Evolutionary conservation across 129 eudicot genomes (phyloP).

Genomic region (Rutidosis leptorrhynchoides): DNA sequence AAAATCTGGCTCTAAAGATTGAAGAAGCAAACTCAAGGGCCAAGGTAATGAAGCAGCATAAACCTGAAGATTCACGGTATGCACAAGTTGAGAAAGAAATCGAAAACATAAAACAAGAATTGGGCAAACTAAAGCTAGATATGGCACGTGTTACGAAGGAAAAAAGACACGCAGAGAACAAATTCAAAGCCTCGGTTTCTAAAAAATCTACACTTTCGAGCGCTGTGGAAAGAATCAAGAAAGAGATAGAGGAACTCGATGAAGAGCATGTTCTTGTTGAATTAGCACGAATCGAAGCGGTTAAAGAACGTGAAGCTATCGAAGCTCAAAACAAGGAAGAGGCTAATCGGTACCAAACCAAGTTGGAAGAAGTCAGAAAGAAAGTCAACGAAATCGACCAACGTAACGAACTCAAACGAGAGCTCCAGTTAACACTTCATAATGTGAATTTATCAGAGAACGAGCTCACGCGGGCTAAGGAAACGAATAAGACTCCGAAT

Average conservation of each 20-base stretch:
- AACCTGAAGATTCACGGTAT: conserved; percentile 28
- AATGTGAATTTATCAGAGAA: conserved; percentile 42
- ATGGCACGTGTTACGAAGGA: conserved; percentile 54
- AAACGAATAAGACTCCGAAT: conserved; percentile 33
- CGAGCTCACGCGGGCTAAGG: conserved; percentile 47
- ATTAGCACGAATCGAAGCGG: conserved; percentile 82
- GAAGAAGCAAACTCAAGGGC: conserved; percentile 61
- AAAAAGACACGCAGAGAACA: conserved; percentile 55
- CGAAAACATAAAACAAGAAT: conserved; percentile 57
- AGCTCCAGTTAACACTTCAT: conserved; percentile 39
- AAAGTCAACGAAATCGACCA: conserved; percentile 42
- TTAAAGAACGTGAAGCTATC: conserved; percentile 55
- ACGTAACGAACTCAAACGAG: conserved; percentile 39
- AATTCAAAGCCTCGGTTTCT: conserved; percentile 41
- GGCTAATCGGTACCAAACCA: conserved; percentile 33
- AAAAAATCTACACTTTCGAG: conserved; percentile 30
- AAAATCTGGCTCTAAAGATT: conserved; percentile 45
- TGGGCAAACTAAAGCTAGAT: conserved; percentile 60
- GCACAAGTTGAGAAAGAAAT: conserved; percentile 52
- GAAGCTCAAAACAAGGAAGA: conserved; percentile 53
- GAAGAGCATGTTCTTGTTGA: conserved; percentile 88
- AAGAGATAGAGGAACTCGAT: conserved; percentile 63
- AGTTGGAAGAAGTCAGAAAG: conserved; percentile 47
- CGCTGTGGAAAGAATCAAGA: conserved; percentile 45
- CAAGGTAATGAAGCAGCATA: conserved; percentile 42